Evolutionary conservation across 306 rosid genomes (phyloP).

Genomic region (Sophora flavescens): DNA sequence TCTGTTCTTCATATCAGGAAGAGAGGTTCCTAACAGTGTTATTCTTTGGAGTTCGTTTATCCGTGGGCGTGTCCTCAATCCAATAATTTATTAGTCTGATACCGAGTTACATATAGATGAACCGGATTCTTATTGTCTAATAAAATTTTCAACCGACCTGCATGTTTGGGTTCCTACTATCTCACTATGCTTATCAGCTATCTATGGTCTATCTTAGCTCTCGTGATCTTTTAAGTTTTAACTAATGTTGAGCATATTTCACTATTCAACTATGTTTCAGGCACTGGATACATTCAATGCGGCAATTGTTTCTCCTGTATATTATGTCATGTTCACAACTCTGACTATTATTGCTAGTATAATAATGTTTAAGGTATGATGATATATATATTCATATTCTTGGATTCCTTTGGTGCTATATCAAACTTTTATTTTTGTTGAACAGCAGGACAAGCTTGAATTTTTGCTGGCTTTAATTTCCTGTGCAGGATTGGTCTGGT

Average conservation of each 20-base stretch:
- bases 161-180: slow-evolving; percentile 21
- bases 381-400: no score
- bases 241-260: slow-evolving; percentile 26
- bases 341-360: no score
- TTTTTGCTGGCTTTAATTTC: no score
- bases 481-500: no score
- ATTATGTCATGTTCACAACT: no score
- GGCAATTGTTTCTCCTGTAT: no score
- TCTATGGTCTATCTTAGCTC: slow-evolving; percentile 9
- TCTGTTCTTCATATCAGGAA: no score
- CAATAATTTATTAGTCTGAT: neutral
- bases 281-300: slow-evolving; percentile 86
- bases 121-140: neutral
- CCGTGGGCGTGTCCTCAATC: neutral
- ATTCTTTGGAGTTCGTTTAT: slow-evolving; percentile 3
- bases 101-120: neutral
- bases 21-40: no score
- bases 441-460: no score
- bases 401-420: no score
- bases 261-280: slow-evolving; percentile 53
- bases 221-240: slow-evolving; percentile 5
- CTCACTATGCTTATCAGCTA: neutral
- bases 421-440: no score
- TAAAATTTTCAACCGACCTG: slow-evolving; percentile 25
- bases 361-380: no score